Percentiles rank a stretch among this genome's conserved stretches.
Evolutionary conservation across 1,284 basidiomycete genomes (phyloP).

Genomic region (Calocybe gambosa): DNA sequence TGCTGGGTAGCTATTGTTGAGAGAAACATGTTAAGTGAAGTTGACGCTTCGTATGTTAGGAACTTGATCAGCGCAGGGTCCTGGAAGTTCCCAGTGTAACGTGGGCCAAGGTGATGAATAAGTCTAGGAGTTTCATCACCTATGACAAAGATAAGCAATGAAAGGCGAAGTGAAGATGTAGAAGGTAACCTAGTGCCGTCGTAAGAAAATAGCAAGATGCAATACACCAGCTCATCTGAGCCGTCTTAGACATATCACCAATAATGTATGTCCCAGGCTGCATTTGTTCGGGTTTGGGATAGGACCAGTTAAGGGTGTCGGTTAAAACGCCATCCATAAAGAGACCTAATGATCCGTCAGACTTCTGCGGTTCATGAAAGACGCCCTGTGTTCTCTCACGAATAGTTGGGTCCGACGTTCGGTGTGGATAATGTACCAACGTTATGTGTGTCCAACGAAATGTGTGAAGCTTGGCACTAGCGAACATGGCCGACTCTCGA

Average conservation of each 20-base stretch:
- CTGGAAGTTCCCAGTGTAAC: constrained; percentile 69
- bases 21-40: constrained; percentile 69
- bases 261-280: constrained; percentile 41
- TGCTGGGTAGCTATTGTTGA: constrained; percentile 25
- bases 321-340: constrained; percentile 66
- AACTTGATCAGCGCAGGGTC: constrained; percentile 57
- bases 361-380: not conserved
- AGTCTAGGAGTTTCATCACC: constrained; percentile 64
- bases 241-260: constrained; percentile 40
- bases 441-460: constrained; percentile 65
- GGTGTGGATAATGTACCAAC: constrained; percentile 57
- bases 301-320: constrained; percentile 55
- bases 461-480: constrained; percentile 40
- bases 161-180: constrained; percentile 2
- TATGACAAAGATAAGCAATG: constrained; percentile 19
- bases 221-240: constrained; percentile 60
- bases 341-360: constrained; percentile 39
- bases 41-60: constrained; percentile 72
- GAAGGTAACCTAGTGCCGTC: constrained; percentile 46
- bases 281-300: constrained; percentile 46
- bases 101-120: constrained; percentile 70
- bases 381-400: constrained; percentile 38
- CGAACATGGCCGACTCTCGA: constrained; percentile 34
- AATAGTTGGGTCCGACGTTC: constrained; percentile 48
- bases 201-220: constrained; percentile 62